Conservation (phyloP, 2,329 filamentous ascomycete species). For the Uncinocarpus reesii region DNA sequence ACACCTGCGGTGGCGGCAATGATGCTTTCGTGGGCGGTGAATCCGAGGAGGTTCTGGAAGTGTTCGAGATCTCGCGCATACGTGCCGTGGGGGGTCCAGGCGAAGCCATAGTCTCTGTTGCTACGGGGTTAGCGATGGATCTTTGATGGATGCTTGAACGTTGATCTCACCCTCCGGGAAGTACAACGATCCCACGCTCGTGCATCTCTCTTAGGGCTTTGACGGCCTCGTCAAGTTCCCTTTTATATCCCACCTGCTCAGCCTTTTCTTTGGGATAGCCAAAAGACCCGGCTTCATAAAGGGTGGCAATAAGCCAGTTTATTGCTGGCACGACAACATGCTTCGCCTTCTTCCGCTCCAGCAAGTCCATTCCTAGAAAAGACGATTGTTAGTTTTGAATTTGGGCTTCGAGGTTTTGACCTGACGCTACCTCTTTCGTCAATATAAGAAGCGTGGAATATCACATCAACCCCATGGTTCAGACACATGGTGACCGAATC, state of each 20-base stretch:
- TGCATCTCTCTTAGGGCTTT: too few species aligned
- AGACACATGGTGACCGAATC: constrained; percentile 39
- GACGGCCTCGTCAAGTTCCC: too few species aligned
- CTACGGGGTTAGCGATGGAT: background rate
- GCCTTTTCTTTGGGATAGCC: too few species aligned
- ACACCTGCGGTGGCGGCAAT: constrained; percentile 36
- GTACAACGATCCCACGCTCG: too few species aligned
- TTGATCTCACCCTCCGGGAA: too few species aligned
- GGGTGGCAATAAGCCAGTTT: too few species aligned
- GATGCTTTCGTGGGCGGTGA: constrained; percentile 38
- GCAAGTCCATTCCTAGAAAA: constrained; percentile 24
- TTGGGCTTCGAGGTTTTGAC: background rate
- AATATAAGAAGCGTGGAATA: constrained; percentile 40
- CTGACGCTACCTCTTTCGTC: constrained; percentile 27
- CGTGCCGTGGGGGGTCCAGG: constrained; percentile 42
- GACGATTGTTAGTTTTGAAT: background rate
- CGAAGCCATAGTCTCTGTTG: constrained; percentile 39
- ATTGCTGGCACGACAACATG: constrained; percentile 37
- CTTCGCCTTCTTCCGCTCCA: constrained; percentile 32
- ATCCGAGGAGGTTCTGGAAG: constrained; percentile 38
- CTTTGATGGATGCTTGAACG: background rate
- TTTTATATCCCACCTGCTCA: too few species aligned
- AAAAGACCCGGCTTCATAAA: too few species aligned
- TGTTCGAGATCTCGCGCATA: constrained; percentile 41
- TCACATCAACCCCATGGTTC: constrained; percentile 39